These are phyloP conservation scores for Artomyces pyxidatus DNA, from an alignment of 768 basidiomycete genomes.

Conservation along the genomic window DNA sequence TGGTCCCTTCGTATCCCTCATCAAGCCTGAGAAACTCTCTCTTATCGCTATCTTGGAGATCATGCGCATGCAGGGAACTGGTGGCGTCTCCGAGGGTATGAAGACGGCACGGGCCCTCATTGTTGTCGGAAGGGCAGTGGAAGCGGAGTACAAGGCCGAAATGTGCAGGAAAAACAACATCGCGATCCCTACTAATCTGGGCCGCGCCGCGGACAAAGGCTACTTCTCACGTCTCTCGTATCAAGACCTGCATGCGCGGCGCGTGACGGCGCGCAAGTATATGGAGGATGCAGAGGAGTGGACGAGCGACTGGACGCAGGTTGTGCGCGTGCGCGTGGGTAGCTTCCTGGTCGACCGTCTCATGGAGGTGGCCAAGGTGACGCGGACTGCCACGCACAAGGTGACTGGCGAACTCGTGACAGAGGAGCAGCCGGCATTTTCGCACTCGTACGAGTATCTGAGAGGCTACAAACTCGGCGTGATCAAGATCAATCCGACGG, in stretches of 20 bases:
- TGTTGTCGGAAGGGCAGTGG: slow-evolving; percentile 73
- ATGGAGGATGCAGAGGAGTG: slow-evolving; percentile 61
- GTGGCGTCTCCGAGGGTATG: slow-evolving; percentile 79
- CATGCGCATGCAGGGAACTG: slow-evolving; percentile 71
- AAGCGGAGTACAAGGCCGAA: slow-evolving; percentile 84
- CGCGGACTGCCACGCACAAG: slow-evolving; percentile 48
- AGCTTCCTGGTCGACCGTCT: slow-evolving; percentile 75
- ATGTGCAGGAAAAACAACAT: slow-evolving; percentile 64
- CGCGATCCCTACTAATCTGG: slow-evolving; percentile 15
- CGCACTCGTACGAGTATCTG: slow-evolving; percentile 87
- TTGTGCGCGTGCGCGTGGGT: slow-evolving; percentile 68
- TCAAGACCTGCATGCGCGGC: slow-evolving; percentile 49
- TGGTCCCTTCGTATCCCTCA: slow-evolving; percentile 65
- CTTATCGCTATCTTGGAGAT: slow-evolving; percentile 85
- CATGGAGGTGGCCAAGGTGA: slow-evolving; percentile 78
- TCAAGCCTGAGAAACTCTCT: slow-evolving; percentile 73
- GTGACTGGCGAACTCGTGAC: slow-evolving; percentile 53
- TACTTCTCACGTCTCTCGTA: slow-evolving; percentile 59
- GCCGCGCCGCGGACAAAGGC: slow-evolving; percentile 26
- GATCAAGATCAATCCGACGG: slow-evolving; percentile 75
- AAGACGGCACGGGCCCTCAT: slow-evolving; percentile 82
- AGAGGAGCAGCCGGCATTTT: slow-evolving; percentile 85
- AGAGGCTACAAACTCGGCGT: slow-evolving; percentile 93
- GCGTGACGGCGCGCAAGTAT: slow-evolving; percentile 56
- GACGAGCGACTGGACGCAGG: slow-evolving; percentile 80